Percentiles rank a stretch among this genome's conserved stretches.
Evolutionary conservation across 352 stramenopile genomes (phyloP).

Genomic region (Pythium insidiosum): DNA sequence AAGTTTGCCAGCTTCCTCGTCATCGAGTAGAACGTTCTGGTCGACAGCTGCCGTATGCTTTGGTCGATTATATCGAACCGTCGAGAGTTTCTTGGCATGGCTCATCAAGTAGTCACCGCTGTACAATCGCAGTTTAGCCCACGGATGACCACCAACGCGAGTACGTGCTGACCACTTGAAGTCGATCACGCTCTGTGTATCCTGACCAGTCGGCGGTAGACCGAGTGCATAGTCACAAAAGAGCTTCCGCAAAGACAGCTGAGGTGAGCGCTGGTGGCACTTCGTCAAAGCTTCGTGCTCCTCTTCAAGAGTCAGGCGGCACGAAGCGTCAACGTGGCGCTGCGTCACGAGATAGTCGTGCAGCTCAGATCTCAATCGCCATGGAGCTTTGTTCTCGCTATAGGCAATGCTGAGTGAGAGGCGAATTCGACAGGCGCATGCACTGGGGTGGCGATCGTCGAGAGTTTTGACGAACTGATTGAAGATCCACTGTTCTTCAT

Average conservation of each 20-base stretch:
- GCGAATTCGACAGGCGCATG: slow-evolving; percentile 92
- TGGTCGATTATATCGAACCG: slow-evolving; percentile 75
- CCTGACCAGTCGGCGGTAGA: too few relatives aligned
- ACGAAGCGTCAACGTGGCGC: slow-evolving; percentile 89
- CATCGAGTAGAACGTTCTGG: slow-evolving; percentile 63
- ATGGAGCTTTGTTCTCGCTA: slow-evolving; percentile 88
- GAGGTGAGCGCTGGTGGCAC: slow-evolving; percentile 54
- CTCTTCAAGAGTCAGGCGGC: slow-evolving; percentile 91
- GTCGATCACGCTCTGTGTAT: slow-evolving; percentile 23
- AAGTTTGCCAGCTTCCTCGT: slow-evolving; percentile 71
- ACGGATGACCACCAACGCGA: slow-evolving; percentile 76
- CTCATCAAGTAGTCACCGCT: slow-evolving; percentile 63
- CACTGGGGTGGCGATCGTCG: slow-evolving; percentile 94
- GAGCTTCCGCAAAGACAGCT: slow-evolving; percentile 64
- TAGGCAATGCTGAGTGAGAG: slow-evolving; percentile 85
- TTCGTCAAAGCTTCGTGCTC: slow-evolving; percentile 88
- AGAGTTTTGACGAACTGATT: slow-evolving; percentile 93
- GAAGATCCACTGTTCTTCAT: slow-evolving; percentile 97
- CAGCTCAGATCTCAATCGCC: slow-evolving; percentile 68
- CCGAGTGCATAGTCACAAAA: slow-evolving; percentile 66
- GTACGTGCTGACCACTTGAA: slow-evolving; percentile 61
- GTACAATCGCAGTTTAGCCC: slow-evolving; percentile 77
- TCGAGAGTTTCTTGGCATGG: slow-evolving; percentile 78
- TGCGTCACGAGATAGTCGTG: slow-evolving; percentile 88
- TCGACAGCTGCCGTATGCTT: slow-evolving; percentile 44